These are phyloP conservation scores for Arxiozyma telluris DNA, from an alignment of 1,139 yeast species.

Conservation along the genomic window DNA sequence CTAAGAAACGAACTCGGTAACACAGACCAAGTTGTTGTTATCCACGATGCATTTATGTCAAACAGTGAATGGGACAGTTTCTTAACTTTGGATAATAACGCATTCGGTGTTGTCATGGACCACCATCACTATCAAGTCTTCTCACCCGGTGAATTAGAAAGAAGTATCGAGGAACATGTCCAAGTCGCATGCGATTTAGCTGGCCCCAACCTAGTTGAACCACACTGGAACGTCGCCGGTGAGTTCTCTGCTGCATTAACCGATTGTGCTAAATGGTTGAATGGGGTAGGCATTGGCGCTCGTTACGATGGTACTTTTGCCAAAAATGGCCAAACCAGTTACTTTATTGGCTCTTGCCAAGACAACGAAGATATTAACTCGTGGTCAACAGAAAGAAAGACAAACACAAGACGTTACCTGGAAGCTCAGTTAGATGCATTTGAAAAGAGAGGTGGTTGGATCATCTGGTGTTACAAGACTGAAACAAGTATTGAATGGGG, in stretches of 20 bases:
- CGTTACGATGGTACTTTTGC: conserved; percentile 65
- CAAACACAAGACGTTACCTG: conserved; percentile 56
- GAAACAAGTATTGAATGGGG: conserved; percentile 88
- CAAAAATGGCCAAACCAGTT: conserved; percentile 34
- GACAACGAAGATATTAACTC: conserved; percentile 43
- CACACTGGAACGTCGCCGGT: conserved; percentile 72
- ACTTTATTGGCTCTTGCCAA: conserved; percentile 56
- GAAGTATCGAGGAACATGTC: conserved; percentile 54
- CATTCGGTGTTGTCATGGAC: conserved; percentile 67
- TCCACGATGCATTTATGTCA: conserved; percentile 51
- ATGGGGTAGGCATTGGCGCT: conserved; percentile 85
- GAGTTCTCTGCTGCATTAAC: conserved; percentile 95
- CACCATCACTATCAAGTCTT: conserved; percentile 93
- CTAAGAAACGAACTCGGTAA: conserved; percentile 28
- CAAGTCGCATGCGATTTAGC: conserved; percentile 59
- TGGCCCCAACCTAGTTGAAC: conserved; percentile 39
- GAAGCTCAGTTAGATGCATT: conserved; percentile 90
- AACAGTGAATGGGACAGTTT: conserved; percentile 56
- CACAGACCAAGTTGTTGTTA: conserved; percentile 27
- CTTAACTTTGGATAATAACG: conserved; percentile 34
- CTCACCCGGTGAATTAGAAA: conserved; percentile 47
- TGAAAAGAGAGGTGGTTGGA: conserved; percentile 69
- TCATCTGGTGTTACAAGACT: conserved; percentile 90
- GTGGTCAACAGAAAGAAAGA: conserved; percentile 55
- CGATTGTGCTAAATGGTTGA: conserved; percentile 86